Evolutionary conservation across 768 basidiomycete genomes (phyloP).

Genomic region (Cyclocybe aegerita): DNA sequence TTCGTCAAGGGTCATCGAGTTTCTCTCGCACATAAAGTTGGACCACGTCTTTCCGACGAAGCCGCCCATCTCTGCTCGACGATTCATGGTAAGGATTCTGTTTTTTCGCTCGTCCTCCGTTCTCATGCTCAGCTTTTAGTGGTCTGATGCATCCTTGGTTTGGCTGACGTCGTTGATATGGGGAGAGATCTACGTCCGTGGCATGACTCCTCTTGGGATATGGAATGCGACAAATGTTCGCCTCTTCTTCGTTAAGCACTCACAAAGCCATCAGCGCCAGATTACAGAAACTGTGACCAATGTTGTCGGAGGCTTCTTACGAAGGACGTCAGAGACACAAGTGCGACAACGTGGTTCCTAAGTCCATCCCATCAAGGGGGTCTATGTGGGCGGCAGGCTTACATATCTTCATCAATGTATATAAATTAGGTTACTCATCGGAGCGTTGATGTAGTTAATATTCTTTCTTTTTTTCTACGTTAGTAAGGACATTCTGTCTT

Average conservation of each 20-base stretch:
- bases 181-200: conserved; percentile 93
- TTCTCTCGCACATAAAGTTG: conserved; percentile 69
- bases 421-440: no score
- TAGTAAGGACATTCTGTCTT: no score
- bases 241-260: conserved; percentile 89
- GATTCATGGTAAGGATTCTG: conserved; percentile 63
- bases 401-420: no score
- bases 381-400: no score
- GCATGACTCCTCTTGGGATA: conserved; percentile 81
- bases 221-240: conserved; percentile 92
- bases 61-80: conserved; percentile 64
- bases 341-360: conserved; percentile 5
- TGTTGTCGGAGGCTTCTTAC: conserved; percentile 76
- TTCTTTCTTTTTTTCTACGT: background rate
- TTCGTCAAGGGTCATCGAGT: conserved; percentile 70
- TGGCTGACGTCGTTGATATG: conserved; percentile 95
- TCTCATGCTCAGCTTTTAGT: conserved; percentile 42
- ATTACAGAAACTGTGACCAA: conserved; percentile 78
- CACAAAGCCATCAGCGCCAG: conserved; percentile 65
- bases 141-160: conserved; percentile 88
- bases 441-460: background rate
- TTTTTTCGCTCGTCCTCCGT: conserved; percentile 1
- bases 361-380: no score
- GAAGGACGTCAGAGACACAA: conserved; percentile 42
- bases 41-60: conserved; percentile 72